Evolutionary conservation across 768 basidiomycete genomes (phyloP).

Genomic region (Aureoboletus auriporus): DNA sequence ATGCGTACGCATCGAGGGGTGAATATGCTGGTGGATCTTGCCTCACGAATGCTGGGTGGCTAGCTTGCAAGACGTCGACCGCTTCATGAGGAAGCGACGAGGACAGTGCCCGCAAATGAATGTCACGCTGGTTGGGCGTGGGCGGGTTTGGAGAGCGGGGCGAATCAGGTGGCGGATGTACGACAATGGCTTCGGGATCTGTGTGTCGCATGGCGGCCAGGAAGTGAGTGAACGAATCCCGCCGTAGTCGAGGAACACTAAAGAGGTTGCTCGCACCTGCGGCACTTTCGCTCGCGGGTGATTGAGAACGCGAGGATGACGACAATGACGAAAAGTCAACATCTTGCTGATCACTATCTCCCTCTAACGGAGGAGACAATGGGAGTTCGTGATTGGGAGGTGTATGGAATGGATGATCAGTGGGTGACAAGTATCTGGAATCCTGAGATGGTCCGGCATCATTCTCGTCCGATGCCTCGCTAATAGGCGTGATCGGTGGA

Average conservation of each 20-base stretch:
- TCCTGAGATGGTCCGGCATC: slow-evolving; percentile 49
- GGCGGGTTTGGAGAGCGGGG: slow-evolving; percentile 77
- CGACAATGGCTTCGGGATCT: slow-evolving; percentile 64
- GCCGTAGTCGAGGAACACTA: slow-evolving; percentile 65
- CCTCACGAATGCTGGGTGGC: slow-evolving; percentile 37
- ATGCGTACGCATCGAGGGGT: slow-evolving; percentile 80
- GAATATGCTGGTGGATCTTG: slow-evolving; percentile 85
- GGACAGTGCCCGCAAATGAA: slow-evolving; percentile 65
- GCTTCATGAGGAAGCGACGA: slow-evolving; percentile 13
- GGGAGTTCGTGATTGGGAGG: slow-evolving; percentile 48
- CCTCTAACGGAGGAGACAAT: slow-evolving; percentile 30
- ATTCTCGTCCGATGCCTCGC: slow-evolving; percentile 53
- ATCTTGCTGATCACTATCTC: slow-evolving; percentile 20
- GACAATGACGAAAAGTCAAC: slow-evolving; percentile 26
- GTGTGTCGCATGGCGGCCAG: slow-evolving; percentile 52
- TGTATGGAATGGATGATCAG: slow-evolving; percentile 59
- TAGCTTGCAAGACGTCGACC: slow-evolving; percentile 27
- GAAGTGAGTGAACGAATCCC: slow-evolving; percentile 65
- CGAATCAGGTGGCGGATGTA: slow-evolving; percentile 77
- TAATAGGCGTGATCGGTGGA: slow-evolving; percentile 76
- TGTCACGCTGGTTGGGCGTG: slow-evolving; percentile 81
- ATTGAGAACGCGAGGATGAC: slow-evolving; percentile 51
- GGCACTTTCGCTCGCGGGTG: slow-evolving; percentile 47
- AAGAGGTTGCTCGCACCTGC: slow-evolving; percentile 85
- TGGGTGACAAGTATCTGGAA: slow-evolving; percentile 56